Percentiles rank a stretch among this genome's conserved stretches.
Conservation (phyloP, 768 basidiomycete genomes). For the Tylopilus intermedius region DNA sequence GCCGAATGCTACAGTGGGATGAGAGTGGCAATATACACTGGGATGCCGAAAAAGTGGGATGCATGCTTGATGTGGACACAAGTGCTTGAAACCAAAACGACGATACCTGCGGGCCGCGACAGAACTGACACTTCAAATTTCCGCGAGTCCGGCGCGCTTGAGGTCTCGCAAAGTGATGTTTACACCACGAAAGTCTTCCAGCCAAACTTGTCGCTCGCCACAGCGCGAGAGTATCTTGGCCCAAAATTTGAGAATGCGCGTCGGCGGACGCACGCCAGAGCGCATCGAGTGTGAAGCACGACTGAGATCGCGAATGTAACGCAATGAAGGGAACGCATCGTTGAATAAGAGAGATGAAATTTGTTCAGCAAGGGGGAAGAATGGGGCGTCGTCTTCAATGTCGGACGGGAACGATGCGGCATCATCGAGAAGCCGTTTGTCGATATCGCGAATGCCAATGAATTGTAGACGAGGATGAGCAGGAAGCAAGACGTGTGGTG, state of each 20-base stretch:
- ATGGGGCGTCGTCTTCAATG: constrained; percentile 42
- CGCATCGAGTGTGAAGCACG: constrained; percentile 54
- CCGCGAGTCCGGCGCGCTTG: constrained; percentile 31
- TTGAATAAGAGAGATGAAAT: constrained; percentile 52
- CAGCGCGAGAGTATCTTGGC: constrained; percentile 46
- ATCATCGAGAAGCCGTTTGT: constrained; percentile 53
- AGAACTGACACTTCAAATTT: constrained; percentile 7
- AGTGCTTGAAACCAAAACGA: constrained; percentile 4
- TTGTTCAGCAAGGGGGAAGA: constrained; percentile 64
- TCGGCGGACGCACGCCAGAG: constrained; percentile 26
- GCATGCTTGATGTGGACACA: constrained; percentile 15
- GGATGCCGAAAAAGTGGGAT: constrained; percentile 14
- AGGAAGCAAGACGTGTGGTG: constrained; percentile 67
- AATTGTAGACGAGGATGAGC: constrained; percentile 56
- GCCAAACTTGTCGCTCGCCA: constrained; percentile 50
- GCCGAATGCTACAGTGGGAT: constrained; percentile 26
- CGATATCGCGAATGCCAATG: constrained; percentile 70
- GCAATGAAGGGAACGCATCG: constrained; percentile 58
- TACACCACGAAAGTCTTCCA: constrained; percentile 60
- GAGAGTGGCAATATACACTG: constrained; percentile 30
- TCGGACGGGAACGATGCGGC: constrained; percentile 29
- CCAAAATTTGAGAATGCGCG: constrained; percentile 46
- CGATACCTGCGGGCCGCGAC: neutral
- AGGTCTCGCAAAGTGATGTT: constrained; percentile 49
- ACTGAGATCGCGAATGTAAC: constrained; percentile 63